phyloP scores from a whole-genome alignment of 2,329 filamentous ascomycete genomes.

The Trichoderma oligosporum region DNA sequence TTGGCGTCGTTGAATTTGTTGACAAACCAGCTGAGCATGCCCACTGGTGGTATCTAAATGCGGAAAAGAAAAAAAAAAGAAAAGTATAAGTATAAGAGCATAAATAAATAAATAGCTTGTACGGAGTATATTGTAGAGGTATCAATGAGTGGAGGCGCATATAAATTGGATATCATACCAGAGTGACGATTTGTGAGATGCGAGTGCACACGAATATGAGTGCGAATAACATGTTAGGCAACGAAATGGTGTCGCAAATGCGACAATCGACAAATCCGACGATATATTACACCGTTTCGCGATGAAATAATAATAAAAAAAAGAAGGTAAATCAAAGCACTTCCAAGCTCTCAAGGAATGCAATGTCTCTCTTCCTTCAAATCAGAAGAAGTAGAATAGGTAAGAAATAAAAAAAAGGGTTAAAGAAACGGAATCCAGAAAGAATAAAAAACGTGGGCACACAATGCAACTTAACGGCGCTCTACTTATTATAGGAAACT shows the following conservation, averaged over 20 bases:
- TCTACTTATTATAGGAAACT: background rate
- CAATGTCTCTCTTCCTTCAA: background rate
- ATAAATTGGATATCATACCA: constrained; percentile 45
- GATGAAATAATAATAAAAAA: too few relatives aligned
- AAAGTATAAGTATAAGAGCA: background rate
- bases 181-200: constrained; percentile 58
- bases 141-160: too few relatives aligned
- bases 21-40: constrained; percentile 66
- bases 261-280: background rate
- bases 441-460: constrained; percentile 3
- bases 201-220: constrained; percentile 61
- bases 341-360: background rate
- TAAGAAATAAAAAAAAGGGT: background rate
- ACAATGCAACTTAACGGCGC: constrained; percentile 4
- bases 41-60: constrained; percentile 57
- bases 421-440: background rate
- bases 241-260: constrained; percentile 1
- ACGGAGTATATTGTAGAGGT: too few relatives aligned
- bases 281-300: background rate
- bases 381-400: background rate
- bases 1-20: constrained; percentile 55
- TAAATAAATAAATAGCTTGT: too few relatives aligned
- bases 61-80: too few relatives aligned
- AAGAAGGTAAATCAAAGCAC: background rate
- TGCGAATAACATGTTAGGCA: constrained; percentile 56